Conservation (phyloP, 2,329 filamentous ascomycete genomes). For the Fusarium mangiferae region DNA sequence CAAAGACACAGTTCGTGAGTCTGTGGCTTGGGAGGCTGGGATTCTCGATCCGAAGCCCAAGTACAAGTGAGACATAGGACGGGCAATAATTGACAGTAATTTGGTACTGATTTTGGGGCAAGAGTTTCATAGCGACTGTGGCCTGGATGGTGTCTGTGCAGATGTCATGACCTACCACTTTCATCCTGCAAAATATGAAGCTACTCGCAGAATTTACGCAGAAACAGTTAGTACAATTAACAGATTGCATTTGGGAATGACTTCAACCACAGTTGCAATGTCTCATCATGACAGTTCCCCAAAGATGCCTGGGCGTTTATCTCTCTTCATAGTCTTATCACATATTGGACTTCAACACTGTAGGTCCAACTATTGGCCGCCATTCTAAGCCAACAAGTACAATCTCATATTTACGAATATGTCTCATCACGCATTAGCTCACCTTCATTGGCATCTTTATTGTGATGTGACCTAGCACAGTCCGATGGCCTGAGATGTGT, state of each 20-base stretch:
- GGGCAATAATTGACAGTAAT: not conserved
- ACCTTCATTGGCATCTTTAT: not conserved
- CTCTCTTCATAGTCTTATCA: too few species aligned
- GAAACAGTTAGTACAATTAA: not conserved
- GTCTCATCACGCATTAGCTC: not conserved
- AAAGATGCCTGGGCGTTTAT: not conserved
- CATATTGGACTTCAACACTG: not conserved
- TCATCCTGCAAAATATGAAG: not conserved
- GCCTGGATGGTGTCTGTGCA: not conserved
- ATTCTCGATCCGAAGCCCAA: slow-evolving; percentile 49
- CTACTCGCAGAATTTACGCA: not conserved
- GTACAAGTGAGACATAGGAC: slow-evolving; percentile 18
- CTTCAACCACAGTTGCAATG: not conserved
- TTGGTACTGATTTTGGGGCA: too few species aligned
- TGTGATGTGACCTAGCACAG: not conserved
- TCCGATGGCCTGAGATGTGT: not conserved
- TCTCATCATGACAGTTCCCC: not conserved
- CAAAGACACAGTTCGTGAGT: slow-evolving; percentile 52
- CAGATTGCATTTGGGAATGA: too few species aligned
- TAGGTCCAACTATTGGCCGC: not conserved
- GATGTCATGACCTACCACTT: not conserved
- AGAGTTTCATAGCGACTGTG: not conserved
- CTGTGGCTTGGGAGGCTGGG: slow-evolving; percentile 53
- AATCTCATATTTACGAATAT: not conserved
- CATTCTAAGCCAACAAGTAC: not conserved